Evolutionary conservation across 306 rosid species (phyloP).

Genomic region (Mimosa pudica): DNA sequence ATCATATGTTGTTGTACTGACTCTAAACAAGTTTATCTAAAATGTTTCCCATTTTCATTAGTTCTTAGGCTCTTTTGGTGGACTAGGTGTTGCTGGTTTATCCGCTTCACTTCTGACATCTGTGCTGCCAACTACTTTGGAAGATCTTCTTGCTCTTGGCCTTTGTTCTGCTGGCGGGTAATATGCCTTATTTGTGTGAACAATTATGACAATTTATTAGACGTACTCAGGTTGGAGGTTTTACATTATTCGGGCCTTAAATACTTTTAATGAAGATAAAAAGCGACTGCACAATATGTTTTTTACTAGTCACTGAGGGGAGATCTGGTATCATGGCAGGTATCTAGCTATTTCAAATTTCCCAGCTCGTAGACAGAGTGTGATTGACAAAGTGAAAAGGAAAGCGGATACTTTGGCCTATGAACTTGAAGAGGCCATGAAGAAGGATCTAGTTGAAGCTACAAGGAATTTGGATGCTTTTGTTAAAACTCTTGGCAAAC

Average conservation of each 20-base stretch:
- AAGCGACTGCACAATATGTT: background rate
- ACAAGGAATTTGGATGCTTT: constrained; percentile 57
- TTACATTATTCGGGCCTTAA: background rate
- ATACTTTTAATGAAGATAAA: background rate
- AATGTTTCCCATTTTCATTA: constrained; percentile 34
- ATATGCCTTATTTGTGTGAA: constrained; percentile 33
- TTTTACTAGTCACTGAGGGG: constrained; percentile 19
- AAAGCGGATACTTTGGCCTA: constrained; percentile 69
- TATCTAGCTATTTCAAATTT: constrained; percentile 70
- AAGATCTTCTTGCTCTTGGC: constrained; percentile 98
- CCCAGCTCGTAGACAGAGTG: constrained; percentile 67
- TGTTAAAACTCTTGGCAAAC: constrained; percentile 59
- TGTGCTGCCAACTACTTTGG: constrained; percentile 77
- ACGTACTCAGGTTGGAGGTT: background rate
- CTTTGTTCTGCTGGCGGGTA: constrained; percentile 98
- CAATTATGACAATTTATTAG: background rate
- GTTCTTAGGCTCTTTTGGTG: constrained; percentile 85
- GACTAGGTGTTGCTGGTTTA: constrained; percentile 92
- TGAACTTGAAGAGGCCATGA: constrained; percentile 89
- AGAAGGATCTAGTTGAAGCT: constrained; percentile 72
- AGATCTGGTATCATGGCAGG: constrained; percentile 46
- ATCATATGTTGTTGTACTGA: background rate
- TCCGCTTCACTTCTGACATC: constrained; percentile 94
- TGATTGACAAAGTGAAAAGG: constrained; percentile 72
- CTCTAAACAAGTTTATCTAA: constrained; percentile 27